These are phyloP conservation scores for Xylaria polymorpha DNA, from an alignment of 2,329 filamentous ascomycete species.

Conservation along the genomic window DNA sequence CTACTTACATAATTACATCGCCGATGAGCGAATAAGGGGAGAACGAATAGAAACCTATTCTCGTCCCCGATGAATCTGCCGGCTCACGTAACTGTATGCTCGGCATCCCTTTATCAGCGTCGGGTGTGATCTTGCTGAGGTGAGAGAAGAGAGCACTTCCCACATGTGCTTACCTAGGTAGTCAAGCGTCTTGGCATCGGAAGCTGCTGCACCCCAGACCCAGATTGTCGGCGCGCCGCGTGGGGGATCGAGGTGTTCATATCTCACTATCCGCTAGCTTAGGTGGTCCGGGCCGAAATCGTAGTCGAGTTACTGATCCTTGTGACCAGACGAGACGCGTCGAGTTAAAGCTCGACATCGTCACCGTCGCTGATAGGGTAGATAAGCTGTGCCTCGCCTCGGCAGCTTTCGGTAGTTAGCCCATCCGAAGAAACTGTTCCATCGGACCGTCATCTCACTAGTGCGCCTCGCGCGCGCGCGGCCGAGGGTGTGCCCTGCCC, in stretches of 20 bases:
- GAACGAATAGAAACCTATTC: conserved; percentile 1
- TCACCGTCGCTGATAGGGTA: conserved; percentile 10
- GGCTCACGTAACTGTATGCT: conserved; percentile 6
- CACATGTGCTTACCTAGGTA: conserved; percentile 24
- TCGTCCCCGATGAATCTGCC: not conserved
- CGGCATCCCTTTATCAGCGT: not conserved
- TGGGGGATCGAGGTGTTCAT: conserved; percentile 20
- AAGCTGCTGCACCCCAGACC: conserved; percentile 4
- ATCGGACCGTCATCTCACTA: conserved; percentile 10
- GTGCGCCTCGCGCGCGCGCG: not conserved
- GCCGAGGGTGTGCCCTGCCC: conserved; percentile 4
- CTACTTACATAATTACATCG: conserved; percentile 10
- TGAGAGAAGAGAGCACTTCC: conserved; percentile 16
- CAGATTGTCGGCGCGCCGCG: conserved; percentile 9
- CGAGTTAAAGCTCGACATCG: not conserved
- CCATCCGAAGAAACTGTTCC: not conserved
- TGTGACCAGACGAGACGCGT: not conserved
- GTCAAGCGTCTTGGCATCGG: conserved; percentile 29
- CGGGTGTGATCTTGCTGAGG: conserved; percentile 3
- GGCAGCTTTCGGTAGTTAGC: conserved; percentile 2
- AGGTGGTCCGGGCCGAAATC: not conserved
- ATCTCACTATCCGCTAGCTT: conserved; percentile 3
- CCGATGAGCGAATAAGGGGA: not conserved
- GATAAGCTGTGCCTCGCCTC: conserved; percentile 19
- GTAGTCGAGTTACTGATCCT: not conserved